Conservation (phyloP, 1,284 basidiomycete species). For the Wolfiporia cocos region DNA sequence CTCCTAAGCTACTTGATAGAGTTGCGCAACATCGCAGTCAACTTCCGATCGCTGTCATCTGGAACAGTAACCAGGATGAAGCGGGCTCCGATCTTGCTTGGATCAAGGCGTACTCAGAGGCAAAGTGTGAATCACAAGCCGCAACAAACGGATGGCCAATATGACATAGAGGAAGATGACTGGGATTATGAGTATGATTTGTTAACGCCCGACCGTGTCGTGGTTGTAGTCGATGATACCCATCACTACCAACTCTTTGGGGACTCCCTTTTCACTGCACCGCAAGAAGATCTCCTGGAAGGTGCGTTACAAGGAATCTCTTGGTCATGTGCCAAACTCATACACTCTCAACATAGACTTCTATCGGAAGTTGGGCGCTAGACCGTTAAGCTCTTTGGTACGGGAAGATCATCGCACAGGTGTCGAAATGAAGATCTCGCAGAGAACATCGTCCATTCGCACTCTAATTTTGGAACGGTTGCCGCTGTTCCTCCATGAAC, state of each 20-base stretch:
- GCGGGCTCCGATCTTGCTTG: slow-evolving; percentile 67
- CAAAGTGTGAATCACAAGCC: slow-evolving; percentile 26
- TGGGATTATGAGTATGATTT: slow-evolving; percentile 65
- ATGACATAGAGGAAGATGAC: slow-evolving; percentile 51
- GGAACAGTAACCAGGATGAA: slow-evolving; percentile 63
- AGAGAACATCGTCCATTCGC: slow-evolving; percentile 44
- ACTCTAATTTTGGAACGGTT: slow-evolving; percentile 80
- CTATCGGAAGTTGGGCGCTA: slow-evolving; percentile 63
- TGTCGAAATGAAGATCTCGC: slow-evolving; percentile 44
- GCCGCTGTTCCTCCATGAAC: slow-evolving; percentile 90
- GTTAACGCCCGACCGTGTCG: slow-evolving; percentile 53
- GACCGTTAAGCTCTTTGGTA: slow-evolving; percentile 65
- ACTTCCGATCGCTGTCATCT: slow-evolving; percentile 54
- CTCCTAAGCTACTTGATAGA: slow-evolving; percentile 70
- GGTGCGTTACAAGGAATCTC: slow-evolving; percentile 28
- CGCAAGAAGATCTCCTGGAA: slow-evolving; percentile 87
- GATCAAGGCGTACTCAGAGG: slow-evolving; percentile 49
- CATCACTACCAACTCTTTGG: slow-evolving; percentile 75
- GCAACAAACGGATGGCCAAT: slow-evolving; percentile 20
- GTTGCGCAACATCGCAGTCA: slow-evolving; percentile 81
- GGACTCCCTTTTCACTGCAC: slow-evolving; percentile 73
- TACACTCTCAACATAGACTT: slow-evolving; percentile 46
- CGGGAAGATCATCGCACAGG: slow-evolving; percentile 69
- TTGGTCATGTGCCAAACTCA: neutral
- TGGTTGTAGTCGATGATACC: slow-evolving; percentile 73